Evolutionary conservation across 2,329 filamentous ascomycete species (phyloP).

Genomic region (Botrytis pseudocinerea): DNA sequence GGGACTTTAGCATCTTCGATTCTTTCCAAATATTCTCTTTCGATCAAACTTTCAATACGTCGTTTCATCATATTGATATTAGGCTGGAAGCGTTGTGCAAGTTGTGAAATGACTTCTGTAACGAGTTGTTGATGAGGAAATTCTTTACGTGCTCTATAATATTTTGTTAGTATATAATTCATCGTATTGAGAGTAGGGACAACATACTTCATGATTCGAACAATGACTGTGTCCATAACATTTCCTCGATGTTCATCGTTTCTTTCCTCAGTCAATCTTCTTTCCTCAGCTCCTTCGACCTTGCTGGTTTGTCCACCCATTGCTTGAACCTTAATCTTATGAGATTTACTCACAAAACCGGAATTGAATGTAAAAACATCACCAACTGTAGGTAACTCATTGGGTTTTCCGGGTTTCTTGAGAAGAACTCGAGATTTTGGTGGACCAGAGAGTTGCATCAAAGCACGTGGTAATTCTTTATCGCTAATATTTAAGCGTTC

Average conservation of each 20-base stretch:
- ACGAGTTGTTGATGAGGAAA: slow-evolving; percentile 69
- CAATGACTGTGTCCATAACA: slow-evolving; percentile 73
- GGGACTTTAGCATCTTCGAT: slow-evolving; percentile 64
- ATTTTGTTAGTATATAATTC: slow-evolving; percentile 39
- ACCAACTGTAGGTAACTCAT: slow-evolving; percentile 66
- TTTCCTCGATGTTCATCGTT: slow-evolving; percentile 71
- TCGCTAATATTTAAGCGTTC: slow-evolving; percentile 75
- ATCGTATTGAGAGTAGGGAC: not conserved
- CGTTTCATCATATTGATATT: slow-evolving; percentile 78
- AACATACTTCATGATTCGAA: slow-evolving; percentile 80
- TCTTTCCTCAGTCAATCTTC: slow-evolving; percentile 72
- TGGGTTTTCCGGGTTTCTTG: slow-evolving; percentile 75
- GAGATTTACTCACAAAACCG: slow-evolving; percentile 75
- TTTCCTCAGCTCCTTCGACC: slow-evolving; percentile 72
- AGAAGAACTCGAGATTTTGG: slow-evolving; percentile 79
- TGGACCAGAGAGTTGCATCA: slow-evolving; percentile 80
- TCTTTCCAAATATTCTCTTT: slow-evolving; percentile 75
- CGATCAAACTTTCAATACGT: slow-evolving; percentile 75
- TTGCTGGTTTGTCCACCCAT: slow-evolving; percentile 76
- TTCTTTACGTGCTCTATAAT: slow-evolving; percentile 70
- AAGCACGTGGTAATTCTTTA: slow-evolving; percentile 70
- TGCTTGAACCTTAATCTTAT: slow-evolving; percentile 87
- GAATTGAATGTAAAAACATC: slow-evolving; percentile 84
- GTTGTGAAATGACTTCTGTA: slow-evolving; percentile 69
- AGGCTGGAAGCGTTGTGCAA: slow-evolving; percentile 70